Base-by-base conservation (phyloP, 1,139 yeast genomes). In the Zygotorulaspora mrakii region DNA sequence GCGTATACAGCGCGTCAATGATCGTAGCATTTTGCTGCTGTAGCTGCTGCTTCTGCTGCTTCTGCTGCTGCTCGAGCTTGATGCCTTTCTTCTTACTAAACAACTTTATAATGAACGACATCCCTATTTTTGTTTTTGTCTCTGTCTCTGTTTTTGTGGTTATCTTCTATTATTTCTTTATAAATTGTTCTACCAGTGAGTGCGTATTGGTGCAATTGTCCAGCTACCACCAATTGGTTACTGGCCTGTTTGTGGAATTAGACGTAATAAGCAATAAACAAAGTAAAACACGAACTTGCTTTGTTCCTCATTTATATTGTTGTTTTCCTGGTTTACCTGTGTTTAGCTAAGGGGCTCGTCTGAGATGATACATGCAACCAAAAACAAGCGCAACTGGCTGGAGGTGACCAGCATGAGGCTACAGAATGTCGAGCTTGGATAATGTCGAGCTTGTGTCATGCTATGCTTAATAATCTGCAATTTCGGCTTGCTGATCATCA, bases 21-120 rank as follows among this genome's bases (percentile, higher is more conserved):
- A 35, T 17, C 9, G 17, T 28, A 3, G 11, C 18, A 14, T 28
- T 14, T 28, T 28, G 20, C 11, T 14, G 21, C n/a, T 28, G 20
- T 16, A 22, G 27, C 12, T 36, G 39, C 25, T 35, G 35, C 7
- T 32, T 17, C 31, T 39, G 35, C 14, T 17, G 22, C 18, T 12
- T 22, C 22, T 27, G 37, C 17, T 20, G 31, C 33, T 30, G 29
- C 26, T 35, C 32, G 16, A 9, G 22, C 6, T 20, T 20, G 22
- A 6, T 20, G 6, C 6, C 11, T n/a, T 33, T 23, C 20, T 23
- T 39, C 16, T 30, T 31, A 22, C 33, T 23, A 21, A 43, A 31
- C 22, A 43, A 18, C 27, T 17, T 43, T 12, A 18, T 29, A n/a
- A 43, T 31, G 29, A 43, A 43, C 4, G 47, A 40, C 47, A 43